Conservation (phyloP, 306 rosid genomes). For the Cicer pinnatifidum region DNA sequence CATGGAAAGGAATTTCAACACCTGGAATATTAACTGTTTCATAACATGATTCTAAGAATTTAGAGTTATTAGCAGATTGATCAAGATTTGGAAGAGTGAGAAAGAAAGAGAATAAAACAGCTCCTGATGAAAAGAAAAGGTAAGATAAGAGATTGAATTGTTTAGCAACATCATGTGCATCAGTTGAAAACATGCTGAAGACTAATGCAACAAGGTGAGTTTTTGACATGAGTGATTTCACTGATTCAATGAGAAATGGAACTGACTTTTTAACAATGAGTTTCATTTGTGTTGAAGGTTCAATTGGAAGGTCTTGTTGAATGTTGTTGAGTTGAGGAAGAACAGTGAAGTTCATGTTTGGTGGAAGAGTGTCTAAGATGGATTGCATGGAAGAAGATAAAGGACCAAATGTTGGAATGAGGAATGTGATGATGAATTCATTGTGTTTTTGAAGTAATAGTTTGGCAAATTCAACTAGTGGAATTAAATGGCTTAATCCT, state of each 20-base stretch:
- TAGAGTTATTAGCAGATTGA: slow-evolving; percentile 3
- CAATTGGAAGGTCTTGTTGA: background rate
- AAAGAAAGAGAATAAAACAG: background rate
- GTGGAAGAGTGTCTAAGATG: slow-evolving; percentile 40
- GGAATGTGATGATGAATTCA: slow-evolving; percentile 17
- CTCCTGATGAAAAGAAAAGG: slow-evolving; percentile 18
- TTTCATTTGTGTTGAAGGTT: background rate
- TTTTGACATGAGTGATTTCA: background rate
- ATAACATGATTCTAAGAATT: background rate
- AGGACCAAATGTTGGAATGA: slow-evolving; percentile 36
- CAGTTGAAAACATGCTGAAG: background rate
- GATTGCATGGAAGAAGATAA: slow-evolving; percentile 1
- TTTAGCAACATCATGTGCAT: slow-evolving; percentile 32
- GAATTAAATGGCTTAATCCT: slow-evolving; percentile 44
- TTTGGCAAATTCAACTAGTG: slow-evolving; percentile 43
- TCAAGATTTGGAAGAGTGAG: slow-evolving; percentile 31
- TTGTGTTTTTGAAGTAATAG: background rate
- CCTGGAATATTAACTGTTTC: slow-evolving; percentile 23
- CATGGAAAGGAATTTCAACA: background rate
- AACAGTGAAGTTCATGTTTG: slow-evolving; percentile 22
- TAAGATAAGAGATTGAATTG: slow-evolving; percentile 40
- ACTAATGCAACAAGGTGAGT: slow-evolving; percentile 31
- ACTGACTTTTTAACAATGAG: slow-evolving; percentile 24
- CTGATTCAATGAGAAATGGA: slow-evolving; percentile 27
- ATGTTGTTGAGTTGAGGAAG: slow-evolving; percentile 43